Percentiles rank a stretch among this genome's conserved stretches.
Conservation (phyloP, 1,284 basidiomycete species). For the Caloboletus firmus region DNA sequence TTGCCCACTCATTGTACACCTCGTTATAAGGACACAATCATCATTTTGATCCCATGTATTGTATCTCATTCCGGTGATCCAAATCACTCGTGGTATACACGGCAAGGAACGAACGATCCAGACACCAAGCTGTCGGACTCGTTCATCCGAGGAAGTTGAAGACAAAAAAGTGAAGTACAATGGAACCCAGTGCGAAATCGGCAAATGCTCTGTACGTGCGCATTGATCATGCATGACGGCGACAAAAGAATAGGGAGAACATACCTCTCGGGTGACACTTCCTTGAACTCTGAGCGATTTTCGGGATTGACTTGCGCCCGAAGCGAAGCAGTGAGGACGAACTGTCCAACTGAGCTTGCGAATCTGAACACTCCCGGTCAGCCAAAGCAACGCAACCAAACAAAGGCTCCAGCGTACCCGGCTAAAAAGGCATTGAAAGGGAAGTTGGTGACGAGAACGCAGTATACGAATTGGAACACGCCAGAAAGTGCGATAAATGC, state of each 20-base stretch:
- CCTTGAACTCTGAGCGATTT: conserved; percentile 79
- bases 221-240: not conserved
- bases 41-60: conserved; percentile 13
- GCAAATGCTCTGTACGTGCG: conserved; percentile 80
- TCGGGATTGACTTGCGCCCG: conserved; percentile 90
- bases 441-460: conserved; percentile 87
- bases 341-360: conserved; percentile 92
- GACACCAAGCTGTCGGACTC: not conserved
- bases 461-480: conserved; percentile 89
- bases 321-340: conserved; percentile 91
- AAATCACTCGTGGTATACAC: not conserved
- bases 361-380: conserved; percentile 59
- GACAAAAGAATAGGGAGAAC: conserved; percentile 6
- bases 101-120: not conserved
- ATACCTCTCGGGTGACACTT: conserved; percentile 93
- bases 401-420: conserved; percentile 61
- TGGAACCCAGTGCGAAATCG: conserved; percentile 92
- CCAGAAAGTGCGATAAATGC: conserved; percentile 92
- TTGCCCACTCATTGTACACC: not conserved
- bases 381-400: not conserved
- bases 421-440: conserved; percentile 97
- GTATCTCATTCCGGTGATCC: conserved; percentile 2
- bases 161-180: conserved; percentile 97
- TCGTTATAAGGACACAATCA: not conserved
- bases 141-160: conserved; percentile 90